Conservation (phyloP, 2,329 filamentous ascomycete species). For the Mycosphaerella arachidis region DNA sequence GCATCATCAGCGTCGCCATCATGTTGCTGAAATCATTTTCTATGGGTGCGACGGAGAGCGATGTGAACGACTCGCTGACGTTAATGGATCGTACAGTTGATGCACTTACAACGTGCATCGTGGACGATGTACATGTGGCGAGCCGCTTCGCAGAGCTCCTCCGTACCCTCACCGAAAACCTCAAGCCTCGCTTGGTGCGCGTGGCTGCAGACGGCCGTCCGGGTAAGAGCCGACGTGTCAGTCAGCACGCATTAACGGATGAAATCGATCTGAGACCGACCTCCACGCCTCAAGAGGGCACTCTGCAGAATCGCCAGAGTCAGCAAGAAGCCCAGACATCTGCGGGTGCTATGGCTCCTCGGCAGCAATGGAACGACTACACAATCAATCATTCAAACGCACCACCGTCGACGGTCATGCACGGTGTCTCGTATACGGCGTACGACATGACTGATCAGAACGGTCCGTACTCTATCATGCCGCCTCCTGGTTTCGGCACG, state of each 20-base stretch:
- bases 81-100: slow-evolving; percentile 72
- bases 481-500: slow-evolving; percentile 40
- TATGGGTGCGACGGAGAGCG: slow-evolving; percentile 70
- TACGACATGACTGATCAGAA: slow-evolving; percentile 42
- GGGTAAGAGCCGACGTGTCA: slow-evolving; percentile 22
- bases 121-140: slow-evolving; percentile 81
- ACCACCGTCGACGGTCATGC: slow-evolving; percentile 32
- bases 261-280: background rate
- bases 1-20: slow-evolving; percentile 80
- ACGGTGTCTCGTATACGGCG: slow-evolving; percentile 42
- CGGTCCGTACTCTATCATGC: slow-evolving; percentile 44
- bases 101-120: slow-evolving; percentile 70
- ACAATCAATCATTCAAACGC: slow-evolving; percentile 7
- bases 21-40: slow-evolving; percentile 81
- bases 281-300: background rate
- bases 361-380: slow-evolving; percentile 23
- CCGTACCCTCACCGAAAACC: slow-evolving; percentile 69
- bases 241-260: slow-evolving; percentile 10
- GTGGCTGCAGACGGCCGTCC: slow-evolving; percentile 46
- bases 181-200: slow-evolving; percentile 66
- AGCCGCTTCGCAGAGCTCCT: slow-evolving; percentile 78
- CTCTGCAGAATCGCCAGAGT: slow-evolving; percentile 3
- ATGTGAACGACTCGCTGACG: slow-evolving; percentile 69
- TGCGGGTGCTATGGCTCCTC: slow-evolving; percentile 13
- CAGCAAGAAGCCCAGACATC: slow-evolving; percentile 19